phyloP scores from a whole-genome alignment of 108 stramenopile genomes.

The Fragilaria radians region DNA sequence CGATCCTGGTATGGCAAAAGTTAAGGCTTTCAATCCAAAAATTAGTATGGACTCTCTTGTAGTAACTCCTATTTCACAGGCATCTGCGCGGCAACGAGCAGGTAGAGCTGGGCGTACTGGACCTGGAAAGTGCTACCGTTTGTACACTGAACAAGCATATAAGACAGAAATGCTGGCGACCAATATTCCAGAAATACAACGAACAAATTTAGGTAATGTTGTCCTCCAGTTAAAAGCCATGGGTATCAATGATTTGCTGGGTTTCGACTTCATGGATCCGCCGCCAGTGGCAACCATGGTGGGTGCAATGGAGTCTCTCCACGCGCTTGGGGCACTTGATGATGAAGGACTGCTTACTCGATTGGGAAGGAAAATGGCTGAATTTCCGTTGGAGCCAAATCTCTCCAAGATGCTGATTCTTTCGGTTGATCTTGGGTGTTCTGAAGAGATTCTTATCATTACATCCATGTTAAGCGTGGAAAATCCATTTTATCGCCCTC shows the following conservation, averaged over 20 bases:
- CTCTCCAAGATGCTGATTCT: slow-evolving; percentile 91
- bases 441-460: slow-evolving; percentile 96
- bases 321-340: slow-evolving; percentile 95
- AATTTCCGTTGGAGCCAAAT: slow-evolving; percentile 97
- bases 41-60: slow-evolving; percentile 97
- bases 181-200: slow-evolving; percentile 94
- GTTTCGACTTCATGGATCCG: slow-evolving; percentile 99
- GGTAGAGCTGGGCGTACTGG: slow-evolving; percentile 98
- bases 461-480: slow-evolving; percentile 96
- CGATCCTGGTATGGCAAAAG: slow-evolving; percentile 98
- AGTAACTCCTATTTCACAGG: slow-evolving; percentile 97
- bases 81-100: slow-evolving; percentile 86
- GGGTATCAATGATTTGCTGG: slow-evolving; percentile 95
- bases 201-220: slow-evolving; percentile 94
- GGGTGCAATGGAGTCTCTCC: slow-evolving; percentile 92
- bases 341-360: slow-evolving; percentile 95
- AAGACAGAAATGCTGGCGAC: slow-evolving; percentile 92
- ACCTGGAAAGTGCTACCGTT: slow-evolving; percentile 96
- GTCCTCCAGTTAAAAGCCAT: slow-evolving; percentile 95
- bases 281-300: slow-evolving; percentile 95
- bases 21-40: slow-evolving; percentile 97
- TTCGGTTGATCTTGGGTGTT: slow-evolving; percentile 95
- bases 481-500: slow-evolving; percentile 96
- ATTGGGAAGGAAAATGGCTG: slow-evolving; percentile 96
- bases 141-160: slow-evolving; percentile 95